Evolutionary conservation across 257 asterid genomes (phyloP), one percentile per base, ranked within the genome.

Genomic region (Rauvolfia tetraphylla): DNA sequence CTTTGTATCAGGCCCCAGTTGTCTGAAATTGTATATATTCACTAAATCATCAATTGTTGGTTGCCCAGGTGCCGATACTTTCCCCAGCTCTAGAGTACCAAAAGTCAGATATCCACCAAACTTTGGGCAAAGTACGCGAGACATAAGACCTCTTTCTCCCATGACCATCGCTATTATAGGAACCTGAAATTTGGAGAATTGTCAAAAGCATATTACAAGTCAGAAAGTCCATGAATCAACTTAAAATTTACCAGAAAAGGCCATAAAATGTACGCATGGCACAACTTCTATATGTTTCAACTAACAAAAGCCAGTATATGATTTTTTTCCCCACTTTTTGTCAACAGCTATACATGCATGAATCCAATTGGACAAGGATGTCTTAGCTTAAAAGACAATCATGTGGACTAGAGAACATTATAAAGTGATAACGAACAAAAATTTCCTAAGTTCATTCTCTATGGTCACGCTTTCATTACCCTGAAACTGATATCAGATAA

Each of bases 21-120:
- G 88, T 81, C 97, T 90, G 82, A 95, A 85, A 79, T 93, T 93
- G 91, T 91, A 95, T 77, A 95, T 78, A 74, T 78, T 82, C 82
- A 93, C 80, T 85, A 95, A 85, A 81, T 95, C 93, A 18, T 91
- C 90, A 20, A 95, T 81, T 29, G 99, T 93, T 41, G 98, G 99
- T 81, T 95, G 99, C 73, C 99, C 99, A 54, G 99, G 98, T 29
- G 99, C 99, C 5, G 99, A 95, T 66, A 95, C 96, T 83, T 90
- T 85, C 78, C 96, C 96, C 15, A 88, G 76, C 78, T 93, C 96
- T 17, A 95, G 85, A 67, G 97, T 89, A 66, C 96, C 99, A 68
- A 95, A 95, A 18, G 99, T 95, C 76, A 95, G 96, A 83, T 95
- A 95, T 78, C 97, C 98, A 80, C 99, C 99, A 69, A 87, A 95